Base-by-base conservation (phyloP, 345 rosid species). In the Hibiscus syriacus region DNA sequence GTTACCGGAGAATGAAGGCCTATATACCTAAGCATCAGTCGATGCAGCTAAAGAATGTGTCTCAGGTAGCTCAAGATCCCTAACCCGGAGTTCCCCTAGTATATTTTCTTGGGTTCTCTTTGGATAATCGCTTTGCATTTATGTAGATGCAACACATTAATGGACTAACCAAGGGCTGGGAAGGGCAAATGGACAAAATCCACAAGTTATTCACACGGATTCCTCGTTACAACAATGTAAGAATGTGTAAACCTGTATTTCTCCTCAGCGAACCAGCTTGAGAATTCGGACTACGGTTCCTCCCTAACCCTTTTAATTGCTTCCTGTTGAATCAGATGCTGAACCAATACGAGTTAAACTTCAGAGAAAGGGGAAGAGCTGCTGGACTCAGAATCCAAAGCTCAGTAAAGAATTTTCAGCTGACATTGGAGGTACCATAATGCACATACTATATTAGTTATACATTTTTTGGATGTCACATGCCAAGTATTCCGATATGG, bases 391-490 rank as follows among this genome's bases (percentile, higher is more conserved):
- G 76, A 79, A 83, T 85, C 67, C 87, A 84, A 75, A 82, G 83
- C 71, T 92, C 97, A 0, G 94, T 82, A 68, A 93, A 90, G 82
- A 93, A 93, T 79, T 93, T 90, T 83, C 96, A 93, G 89, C 84
- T 93, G 10, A 85, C 82, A 71, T 67, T 77, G 60, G 85, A 86
- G 88, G 98, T 92, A 75, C 63, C 0, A 17, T 19, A 29, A n/a
- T n/a, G 29, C n/a, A n/a, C n/a, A n/a, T n/a, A n/a, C n/a, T n/a
- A n/a, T n/a, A n/a, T n/a, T n/a, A n/a, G n/a, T n/a, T n/a, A n/a
- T n/a, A n/a, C n/a, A n/a, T n/a, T n/a, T n/a, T n/a, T n/a, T n/a
- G n/a, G n/a, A n/a, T n/a, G n/a, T n/a, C n/a, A n/a, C n/a, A n/a
- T n/a, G n/a, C n/a, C n/a, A n/a, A n/a, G n/a, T n/a, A n/a, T n/a